Base-by-base conservation (phyloP, 2,329 filamentous ascomycete genomes). In the Alternaria viburni region DNA sequence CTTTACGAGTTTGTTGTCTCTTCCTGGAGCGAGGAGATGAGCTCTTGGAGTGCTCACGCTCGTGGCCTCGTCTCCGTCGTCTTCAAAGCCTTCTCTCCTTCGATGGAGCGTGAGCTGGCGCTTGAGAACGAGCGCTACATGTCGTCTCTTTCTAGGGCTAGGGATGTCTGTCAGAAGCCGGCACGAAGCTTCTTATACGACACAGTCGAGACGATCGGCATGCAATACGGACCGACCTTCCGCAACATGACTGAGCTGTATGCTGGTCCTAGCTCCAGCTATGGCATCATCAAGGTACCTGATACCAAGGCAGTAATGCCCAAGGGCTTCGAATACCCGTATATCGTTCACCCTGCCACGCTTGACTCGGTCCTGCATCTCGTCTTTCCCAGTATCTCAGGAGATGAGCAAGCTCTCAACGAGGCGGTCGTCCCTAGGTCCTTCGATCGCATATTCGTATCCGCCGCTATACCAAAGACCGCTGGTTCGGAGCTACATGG, bases 201-300 rank as follows among this genome's bases (percentile, higher is more conserved):
- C 36, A 61, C 59, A 52, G 59, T 61, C 28, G 47, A 49, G 46
- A 54, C 57, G 6, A 55, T 58, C 13, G 59, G 62, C 23, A 50
- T 65, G 59, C 25, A 62, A 17, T 62, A 62, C 44, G 59, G 62
- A n/a, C 62, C 62, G 6, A 57, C 54, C 12, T 65, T 65, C 25
- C 59, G 59, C 43, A 62, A 62, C n/a, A 62, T 62, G 54, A 50
- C 26, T 19, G 47, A 36, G 77, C 77, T 61, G 2, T 51, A 45
- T 28, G 61, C 61, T 28, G 50, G 56, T 6, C 25, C 17, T 1
- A 41, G 36, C n/a, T 15, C 43, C 17, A 51, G 50, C 26, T 58
- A 58, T 41, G 59, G 59, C 13, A 30, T 62, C 12, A 62, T 62
- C 21, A 57, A 54, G 41, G 54, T 58, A 13, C 56, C 56, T 4